Percentiles rank a stretch among this genome's conserved stretches.
Evolutionary conservation across 176 grass and related monocot species (phyloP).

Genomic region (Phragmites australis): DNA sequence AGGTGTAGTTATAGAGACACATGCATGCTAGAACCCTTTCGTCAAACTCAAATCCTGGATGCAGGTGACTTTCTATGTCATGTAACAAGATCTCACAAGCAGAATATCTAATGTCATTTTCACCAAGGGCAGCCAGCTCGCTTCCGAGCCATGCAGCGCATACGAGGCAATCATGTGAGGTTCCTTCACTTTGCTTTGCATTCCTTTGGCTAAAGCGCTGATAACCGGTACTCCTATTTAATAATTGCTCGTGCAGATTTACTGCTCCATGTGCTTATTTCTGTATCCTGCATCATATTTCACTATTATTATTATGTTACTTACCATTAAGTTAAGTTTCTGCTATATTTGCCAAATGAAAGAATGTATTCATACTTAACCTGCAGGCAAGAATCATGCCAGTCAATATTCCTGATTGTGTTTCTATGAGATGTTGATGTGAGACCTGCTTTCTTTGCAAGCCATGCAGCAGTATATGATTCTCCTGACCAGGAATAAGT

Average conservation of each 20-base stretch:
- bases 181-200: constrained; percentile 76
- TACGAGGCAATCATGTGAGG: constrained; percentile 69
- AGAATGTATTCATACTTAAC: constrained; percentile 45
- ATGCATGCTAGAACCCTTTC: constrained; percentile 86
- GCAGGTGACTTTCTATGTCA: constrained; percentile 69
- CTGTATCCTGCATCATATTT: constrained; percentile 65
- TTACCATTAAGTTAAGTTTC: constrained; percentile 10
- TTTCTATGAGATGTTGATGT: constrained; percentile 70
- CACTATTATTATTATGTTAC: constrained; percentile 13
- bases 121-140: constrained; percentile 59
- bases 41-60: constrained; percentile 79
- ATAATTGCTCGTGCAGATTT: constrained; percentile 55
- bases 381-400: constrained; percentile 88
- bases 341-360: constrained; percentile 27
- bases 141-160: constrained; percentile 79
- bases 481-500: constrained; percentile 96
- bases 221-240: constrained; percentile 55
- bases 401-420: constrained; percentile 81
- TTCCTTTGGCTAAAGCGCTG: constrained; percentile 67
- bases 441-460: constrained; percentile 84
- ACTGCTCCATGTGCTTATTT: constrained; percentile 78
- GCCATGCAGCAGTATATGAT: constrained; percentile 71
- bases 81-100: constrained; percentile 67
- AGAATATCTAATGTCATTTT: constrained; percentile 63
- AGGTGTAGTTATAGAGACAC: constrained; percentile 90